Base-by-base conservation (phyloP, 805 yeast genomes). In the Wickerhamiella cacticola region DNA sequence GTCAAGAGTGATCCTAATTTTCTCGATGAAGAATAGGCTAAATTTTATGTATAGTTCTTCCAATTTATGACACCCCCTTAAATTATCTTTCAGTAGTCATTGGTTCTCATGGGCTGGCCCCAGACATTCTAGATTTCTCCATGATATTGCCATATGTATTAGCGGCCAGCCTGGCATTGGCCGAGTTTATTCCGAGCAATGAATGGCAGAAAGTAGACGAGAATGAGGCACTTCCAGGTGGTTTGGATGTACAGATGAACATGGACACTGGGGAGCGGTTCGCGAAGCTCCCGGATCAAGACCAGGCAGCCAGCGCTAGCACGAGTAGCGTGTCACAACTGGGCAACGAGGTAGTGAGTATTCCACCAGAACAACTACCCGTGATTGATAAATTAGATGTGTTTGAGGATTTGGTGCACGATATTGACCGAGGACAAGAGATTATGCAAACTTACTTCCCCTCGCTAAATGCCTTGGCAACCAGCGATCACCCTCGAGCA, bases 1-100 rank as follows among this genome's bases (percentile, higher is more conserved):
- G 57, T 92, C 50, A 72, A 76, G 9, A 82, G 81, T 52, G 94
- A 89, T 60, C 96, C 96, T 1, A 77, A 75, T 47, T 88, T 86
- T 60, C 64, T 89, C 44, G 84, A 85, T 52, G 70, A 69, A 25
- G 51, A 65, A 15, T 62, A 61, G 45, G 62, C 13, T 23, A 24
- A 40, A 12, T 40, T 52, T 52, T n/a, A 9, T 29, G 21, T 41
- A 8, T 29, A 13, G n/a, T n/a, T n/a, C n/a, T n/a, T n/a, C n/a
- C n/a, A n/a, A n/a, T n/a, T n/a, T n/a, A n/a, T n/a, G n/a, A n/a
- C n/a, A n/a, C n/a, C n/a, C n/a, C n/a, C n/a, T n/a, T n/a, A n/a
- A n/a, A n/a, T n/a, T n/a, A n/a, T n/a, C n/a, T n/a, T n/a, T n/a
- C n/a, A n/a, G n/a, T n/a, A n/a, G n/a, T n/a, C n/a, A n/a, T n/a